These are phyloP conservation scores for Pleomassaria siparia DNA, from an alignment of 2,329 filamentous ascomycete species.

Conservation along the genomic window DNA sequence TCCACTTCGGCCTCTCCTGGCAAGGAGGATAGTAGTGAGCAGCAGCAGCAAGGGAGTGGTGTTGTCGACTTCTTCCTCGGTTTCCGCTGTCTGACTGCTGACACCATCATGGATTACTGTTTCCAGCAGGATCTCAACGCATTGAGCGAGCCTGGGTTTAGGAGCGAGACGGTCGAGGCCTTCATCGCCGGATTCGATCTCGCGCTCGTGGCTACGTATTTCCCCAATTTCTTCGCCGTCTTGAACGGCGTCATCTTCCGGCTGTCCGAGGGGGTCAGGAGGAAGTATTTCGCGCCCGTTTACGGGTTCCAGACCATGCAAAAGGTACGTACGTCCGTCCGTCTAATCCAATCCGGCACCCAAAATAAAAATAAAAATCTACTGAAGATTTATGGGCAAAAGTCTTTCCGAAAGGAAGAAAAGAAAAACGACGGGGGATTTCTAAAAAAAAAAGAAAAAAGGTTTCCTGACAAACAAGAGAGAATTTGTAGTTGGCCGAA, in stretches of 20 bases:
- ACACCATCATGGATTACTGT: slow-evolving; percentile 18
- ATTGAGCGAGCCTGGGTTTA: slow-evolving; percentile 6
- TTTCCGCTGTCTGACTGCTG: slow-evolving; percentile 16
- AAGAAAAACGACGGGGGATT: not conserved
- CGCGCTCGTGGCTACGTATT: slow-evolving; percentile 7
- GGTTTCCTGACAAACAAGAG: not conserved
- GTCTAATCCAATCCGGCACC: too few relatives aligned
- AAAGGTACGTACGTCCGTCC: not conserved
- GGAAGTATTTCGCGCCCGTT: slow-evolving; percentile 10
- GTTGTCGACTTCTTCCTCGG: slow-evolving; percentile 16
- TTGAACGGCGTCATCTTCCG: slow-evolving; percentile 9
- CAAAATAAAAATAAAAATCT: too few relatives aligned
- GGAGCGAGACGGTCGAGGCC: slow-evolving; percentile 6
- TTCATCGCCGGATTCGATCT: slow-evolving; percentile 11
- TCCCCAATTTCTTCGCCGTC: slow-evolving; percentile 10
- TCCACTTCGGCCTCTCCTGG: not conserved
- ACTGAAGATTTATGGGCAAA: too few relatives aligned
- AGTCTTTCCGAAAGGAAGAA: not conserved
- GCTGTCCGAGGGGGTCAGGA: slow-evolving; percentile 7
- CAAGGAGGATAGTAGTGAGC: not conserved
- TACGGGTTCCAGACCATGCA: slow-evolving; percentile 15
- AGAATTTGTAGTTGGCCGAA: not conserved
- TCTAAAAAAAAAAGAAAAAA: not conserved
- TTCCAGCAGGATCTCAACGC: slow-evolving; percentile 15
- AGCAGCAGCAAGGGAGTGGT: slow-evolving; percentile 1